Evolutionary conservation across 345 rosid genomes (phyloP).

Genomic region (Brassica carinata): DNA sequence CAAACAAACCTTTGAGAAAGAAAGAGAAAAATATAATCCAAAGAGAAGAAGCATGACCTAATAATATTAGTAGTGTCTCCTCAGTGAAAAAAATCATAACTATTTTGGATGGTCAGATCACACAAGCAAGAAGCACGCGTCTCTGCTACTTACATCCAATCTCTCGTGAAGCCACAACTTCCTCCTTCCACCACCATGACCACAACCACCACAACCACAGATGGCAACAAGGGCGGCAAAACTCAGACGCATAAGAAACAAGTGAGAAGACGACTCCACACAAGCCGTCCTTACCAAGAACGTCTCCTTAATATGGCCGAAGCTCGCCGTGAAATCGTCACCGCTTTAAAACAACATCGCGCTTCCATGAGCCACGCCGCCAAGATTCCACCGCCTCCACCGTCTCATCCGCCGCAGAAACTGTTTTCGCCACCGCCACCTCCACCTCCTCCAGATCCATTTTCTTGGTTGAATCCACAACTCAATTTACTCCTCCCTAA

Average conservation of each 20-base stretch:
- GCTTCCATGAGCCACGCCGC: conserved; percentile 90
- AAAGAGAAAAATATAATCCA: not conserved
- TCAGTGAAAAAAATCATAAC: not conserved
- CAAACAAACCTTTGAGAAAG: conserved; percentile 18
- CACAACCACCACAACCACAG: conserved; percentile 25
- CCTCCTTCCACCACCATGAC: conserved; percentile 57
- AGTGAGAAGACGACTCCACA: conserved; percentile 93
- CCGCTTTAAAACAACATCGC: conserved; percentile 89
- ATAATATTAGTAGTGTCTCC: not conserved
- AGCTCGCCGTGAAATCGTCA: conserved; percentile 95
- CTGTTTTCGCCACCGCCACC: conserved; percentile 28
- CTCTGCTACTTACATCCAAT: conserved; percentile 24
- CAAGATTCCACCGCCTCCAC: conserved; percentile 44
- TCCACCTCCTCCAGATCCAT: conserved; percentile 46
- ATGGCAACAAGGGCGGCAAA: conserved; percentile 39
- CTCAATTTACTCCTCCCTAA: conserved; percentile 60
- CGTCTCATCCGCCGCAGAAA: not conserved
- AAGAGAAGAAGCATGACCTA: conserved; percentile 9
- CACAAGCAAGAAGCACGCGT: conserved; percentile 31
- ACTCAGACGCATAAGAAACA: conserved; percentile 77
- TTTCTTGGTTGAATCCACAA: conserved; percentile 43
- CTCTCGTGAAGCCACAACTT: conserved; percentile 39
- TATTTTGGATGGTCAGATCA: conserved; percentile 23
- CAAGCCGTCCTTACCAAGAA: conserved; percentile 94
- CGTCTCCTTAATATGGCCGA: conserved; percentile 98